Conservation (phyloP, 2,329 filamentous ascomycete genomes). For the Curvularia sp. region DNA sequence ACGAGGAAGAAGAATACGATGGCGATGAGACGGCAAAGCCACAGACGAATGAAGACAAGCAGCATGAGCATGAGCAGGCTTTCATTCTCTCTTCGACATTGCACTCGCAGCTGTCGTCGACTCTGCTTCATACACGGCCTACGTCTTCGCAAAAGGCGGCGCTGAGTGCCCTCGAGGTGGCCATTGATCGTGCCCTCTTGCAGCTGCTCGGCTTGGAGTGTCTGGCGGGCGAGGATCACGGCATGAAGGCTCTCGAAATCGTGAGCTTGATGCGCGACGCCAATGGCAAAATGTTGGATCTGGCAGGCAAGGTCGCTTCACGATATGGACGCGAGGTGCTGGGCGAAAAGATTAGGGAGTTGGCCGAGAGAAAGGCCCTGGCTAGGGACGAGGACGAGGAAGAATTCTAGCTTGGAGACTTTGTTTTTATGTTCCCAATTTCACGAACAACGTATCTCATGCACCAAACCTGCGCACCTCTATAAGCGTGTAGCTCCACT, state of each 20-base stretch:
- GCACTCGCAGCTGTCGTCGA: conserved; percentile 76
- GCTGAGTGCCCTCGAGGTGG: conserved; percentile 76
- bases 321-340: conserved; percentile 82
- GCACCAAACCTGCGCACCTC: too few species aligned
- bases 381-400: conserved; percentile 55
- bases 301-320: conserved; percentile 86
- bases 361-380: conserved; percentile 74
- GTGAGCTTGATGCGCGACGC: conserved; percentile 84
- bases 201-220: conserved; percentile 91
- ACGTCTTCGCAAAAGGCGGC: conserved; percentile 70
- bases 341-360: conserved; percentile 86
- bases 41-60: conserved; percentile 54
- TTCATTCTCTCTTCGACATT: conserved; percentile 79
- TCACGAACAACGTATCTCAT: too few species aligned
- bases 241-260: conserved; percentile 93
- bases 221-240: conserved; percentile 87
- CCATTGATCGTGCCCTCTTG: conserved; percentile 87
- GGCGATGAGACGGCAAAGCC: conserved; percentile 38
- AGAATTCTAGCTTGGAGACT: conserved; percentile 7
- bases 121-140: conserved; percentile 71
- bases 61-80: conserved; percentile 75
- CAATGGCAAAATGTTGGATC: conserved; percentile 88
- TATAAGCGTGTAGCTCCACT: too few species aligned
- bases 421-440: background rate
- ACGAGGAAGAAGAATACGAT: conserved; percentile 42